Conservation (phyloP, 345 rosid genomes). For the Euphorbia peplus region DNA sequence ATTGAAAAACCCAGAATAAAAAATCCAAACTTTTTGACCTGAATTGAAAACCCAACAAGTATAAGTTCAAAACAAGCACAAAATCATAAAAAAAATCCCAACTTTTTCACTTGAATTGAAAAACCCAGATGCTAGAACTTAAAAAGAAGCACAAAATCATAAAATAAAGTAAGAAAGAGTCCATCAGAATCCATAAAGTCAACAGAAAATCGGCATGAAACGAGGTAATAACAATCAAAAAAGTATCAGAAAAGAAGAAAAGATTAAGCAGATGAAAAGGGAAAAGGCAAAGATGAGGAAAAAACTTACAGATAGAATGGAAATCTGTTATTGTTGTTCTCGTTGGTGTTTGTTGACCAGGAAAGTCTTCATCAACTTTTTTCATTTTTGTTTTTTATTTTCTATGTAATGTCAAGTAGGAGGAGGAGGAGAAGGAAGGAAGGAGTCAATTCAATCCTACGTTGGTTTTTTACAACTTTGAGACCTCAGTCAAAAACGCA, state of each 20-base stretch:
- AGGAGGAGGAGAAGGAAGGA: too few relatives aligned
- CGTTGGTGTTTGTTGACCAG: slow-evolving; percentile 63
- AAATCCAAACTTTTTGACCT: slow-evolving; percentile 24
- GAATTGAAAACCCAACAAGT: slow-evolving; percentile 21
- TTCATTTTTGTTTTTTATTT: neutral
- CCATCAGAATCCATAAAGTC: slow-evolving; percentile 7
- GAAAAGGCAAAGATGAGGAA: slow-evolving; percentile 12
- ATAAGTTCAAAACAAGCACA: slow-evolving; percentile 18
- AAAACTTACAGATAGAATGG: slow-evolving; percentile 30
- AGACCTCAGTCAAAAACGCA: slow-evolving; percentile 5
- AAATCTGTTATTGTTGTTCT: slow-evolving; percentile 30
- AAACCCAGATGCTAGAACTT: slow-evolving; percentile 25
- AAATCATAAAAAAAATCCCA: slow-evolving; percentile 25
- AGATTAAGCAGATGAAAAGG: slow-evolving; percentile 14
- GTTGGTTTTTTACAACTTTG: slow-evolving; percentile 1
- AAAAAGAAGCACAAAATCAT: slow-evolving; percentile 21
- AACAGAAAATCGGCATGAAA: slow-evolving; percentile 14
- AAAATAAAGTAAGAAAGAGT: slow-evolving; percentile 15
- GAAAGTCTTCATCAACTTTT: neutral
- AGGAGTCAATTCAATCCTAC: neutral
- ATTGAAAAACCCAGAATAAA: slow-evolving; percentile 16
- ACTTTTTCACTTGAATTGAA: slow-evolving; percentile 20
- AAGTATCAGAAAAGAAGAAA: slow-evolving; percentile 22
- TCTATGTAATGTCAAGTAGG: neutral
- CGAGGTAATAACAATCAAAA: slow-evolving; percentile 1